Conservation (phyloP, 2,329 filamentous ascomycete genomes). For the Tolypocladium tundrense region DNA sequence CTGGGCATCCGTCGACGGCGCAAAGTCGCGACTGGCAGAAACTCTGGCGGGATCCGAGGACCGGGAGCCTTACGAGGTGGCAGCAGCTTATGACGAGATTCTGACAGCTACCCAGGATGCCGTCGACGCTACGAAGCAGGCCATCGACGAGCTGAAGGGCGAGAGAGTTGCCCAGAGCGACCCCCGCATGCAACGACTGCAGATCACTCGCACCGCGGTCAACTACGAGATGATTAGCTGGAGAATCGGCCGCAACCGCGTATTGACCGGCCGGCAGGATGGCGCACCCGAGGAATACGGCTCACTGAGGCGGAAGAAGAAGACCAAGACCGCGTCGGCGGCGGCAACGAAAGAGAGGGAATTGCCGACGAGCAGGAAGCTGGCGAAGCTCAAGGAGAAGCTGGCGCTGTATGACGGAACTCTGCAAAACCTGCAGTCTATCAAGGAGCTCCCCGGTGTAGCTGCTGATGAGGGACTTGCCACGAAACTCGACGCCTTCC, state of each 20-base stretch:
- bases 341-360: constrained; percentile 41
- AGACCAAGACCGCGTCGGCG: constrained; percentile 17
- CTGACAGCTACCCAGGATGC: constrained; percentile 87
- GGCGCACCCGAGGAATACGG: constrained; percentile 52
- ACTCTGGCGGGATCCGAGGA: constrained; percentile 33
- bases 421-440: constrained; percentile 79
- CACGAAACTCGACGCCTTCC: constrained; percentile 66
- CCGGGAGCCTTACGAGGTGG: constrained; percentile 53
- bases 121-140: constrained; percentile 84
- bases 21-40: constrained; percentile 37
- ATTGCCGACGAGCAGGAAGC: constrained; percentile 62
- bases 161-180: constrained; percentile 82
- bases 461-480: constrained; percentile 72
- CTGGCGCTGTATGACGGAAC: constrained; percentile 86
- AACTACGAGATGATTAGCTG: constrained; percentile 92
- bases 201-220: constrained; percentile 85
- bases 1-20: constrained; percentile 56
- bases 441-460: constrained; percentile 82
- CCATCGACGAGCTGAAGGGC: constrained; percentile 77
- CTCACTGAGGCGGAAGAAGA: constrained; percentile 43
- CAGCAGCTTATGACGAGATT: constrained; percentile 82
- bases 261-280: constrained; percentile 75
- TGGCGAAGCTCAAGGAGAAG: constrained; percentile 75
- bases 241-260: constrained; percentile 86
- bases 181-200: constrained; percentile 78